Conservation (phyloP, 2,329 filamentous ascomycete species). For the Aspergillus sp. region DNA sequence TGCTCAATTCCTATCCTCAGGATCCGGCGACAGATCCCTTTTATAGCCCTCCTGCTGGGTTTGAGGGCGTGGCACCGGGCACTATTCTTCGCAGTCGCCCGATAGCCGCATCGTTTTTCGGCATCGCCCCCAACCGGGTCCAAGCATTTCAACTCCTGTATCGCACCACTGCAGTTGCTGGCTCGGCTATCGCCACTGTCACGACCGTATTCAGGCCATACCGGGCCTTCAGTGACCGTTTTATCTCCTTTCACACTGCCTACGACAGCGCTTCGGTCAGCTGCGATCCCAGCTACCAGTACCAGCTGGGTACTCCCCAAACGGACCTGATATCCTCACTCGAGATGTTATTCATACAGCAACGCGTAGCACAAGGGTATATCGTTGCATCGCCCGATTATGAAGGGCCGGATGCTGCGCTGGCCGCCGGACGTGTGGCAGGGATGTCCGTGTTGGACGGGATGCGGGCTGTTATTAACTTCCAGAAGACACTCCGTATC, state of each 20-base stretch:
- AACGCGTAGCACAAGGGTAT: slow-evolving; percentile 47
- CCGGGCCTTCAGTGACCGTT: slow-evolving; percentile 16
- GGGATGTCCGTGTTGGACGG: slow-evolving; percentile 49
- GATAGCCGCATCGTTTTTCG: background rate
- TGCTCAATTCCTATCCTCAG: background rate
- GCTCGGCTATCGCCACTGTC: slow-evolving; percentile 40
- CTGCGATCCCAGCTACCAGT: slow-evolving; percentile 30
- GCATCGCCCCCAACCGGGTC: slow-evolving; percentile 22
- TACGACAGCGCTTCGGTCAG: slow-evolving; percentile 29
- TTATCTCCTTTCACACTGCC: slow-evolving; percentile 47
- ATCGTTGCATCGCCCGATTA: slow-evolving; percentile 51
- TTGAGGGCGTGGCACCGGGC: background rate
- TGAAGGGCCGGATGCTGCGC: slow-evolving; percentile 49
- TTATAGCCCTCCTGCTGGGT: slow-evolving; percentile 1
- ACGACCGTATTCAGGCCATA: slow-evolving; percentile 42
- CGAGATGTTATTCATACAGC: slow-evolving; percentile 32
- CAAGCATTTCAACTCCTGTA: slow-evolving; percentile 42
- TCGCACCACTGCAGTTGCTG: slow-evolving; percentile 40
- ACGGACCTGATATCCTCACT: slow-evolving; percentile 35
- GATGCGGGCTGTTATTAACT: slow-evolving; percentile 41
- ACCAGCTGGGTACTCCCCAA: slow-evolving; percentile 33
- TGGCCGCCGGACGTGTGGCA: slow-evolving; percentile 41
- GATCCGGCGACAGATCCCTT: slow-evolving; percentile 10
- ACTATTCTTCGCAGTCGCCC: slow-evolving; percentile 1
- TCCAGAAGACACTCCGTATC: slow-evolving; percentile 23